Evolutionary conservation across 441 rosid genomes (phyloP).

Genomic region (Jatropha multifida): DNA sequence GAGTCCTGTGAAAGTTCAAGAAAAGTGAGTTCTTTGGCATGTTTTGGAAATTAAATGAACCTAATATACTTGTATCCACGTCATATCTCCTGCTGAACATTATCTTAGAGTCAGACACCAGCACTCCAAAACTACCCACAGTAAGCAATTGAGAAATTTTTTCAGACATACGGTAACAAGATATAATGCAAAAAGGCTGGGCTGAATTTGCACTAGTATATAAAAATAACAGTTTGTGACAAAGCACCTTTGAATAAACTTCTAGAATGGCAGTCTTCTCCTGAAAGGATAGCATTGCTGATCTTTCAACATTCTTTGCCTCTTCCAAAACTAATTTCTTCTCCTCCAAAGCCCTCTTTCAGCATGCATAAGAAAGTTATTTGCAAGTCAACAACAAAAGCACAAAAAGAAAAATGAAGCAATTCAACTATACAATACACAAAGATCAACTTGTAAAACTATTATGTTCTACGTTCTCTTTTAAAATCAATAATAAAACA

Average conservation of each 20-base stretch:
- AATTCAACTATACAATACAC: neutral
- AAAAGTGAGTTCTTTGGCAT: neutral
- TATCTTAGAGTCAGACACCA: neutral
- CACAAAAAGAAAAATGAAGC: neutral
- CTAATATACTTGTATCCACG: neutral
- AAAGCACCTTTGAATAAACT: slow-evolving; percentile 69
- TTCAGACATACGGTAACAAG: neutral
- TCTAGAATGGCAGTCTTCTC: slow-evolving; percentile 64
- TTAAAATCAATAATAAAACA: neutral
- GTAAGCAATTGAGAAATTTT: neutral
- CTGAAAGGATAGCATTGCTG: slow-evolving; percentile 64
- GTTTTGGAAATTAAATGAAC: neutral
- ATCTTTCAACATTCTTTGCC: slow-evolving; percentile 67
- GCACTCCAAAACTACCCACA: slow-evolving; percentile 2
- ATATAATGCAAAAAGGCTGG: neutral
- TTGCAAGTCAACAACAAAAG: slow-evolving; percentile 9
- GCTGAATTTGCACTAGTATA: neutral
- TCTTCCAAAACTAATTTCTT: slow-evolving; percentile 63
- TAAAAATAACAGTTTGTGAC: slow-evolving; percentile 1
- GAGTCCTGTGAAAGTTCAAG: slow-evolving; percentile 1
- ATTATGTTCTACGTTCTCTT: neutral
- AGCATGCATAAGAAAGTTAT: slow-evolving; percentile 10
- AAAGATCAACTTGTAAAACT: neutral
- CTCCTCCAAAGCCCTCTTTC: slow-evolving; percentile 79
- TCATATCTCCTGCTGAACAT: neutral